Conservation (phyloP, 2,329 filamentous ascomycete genomes). For the Aureobasidium sp. region DNA sequence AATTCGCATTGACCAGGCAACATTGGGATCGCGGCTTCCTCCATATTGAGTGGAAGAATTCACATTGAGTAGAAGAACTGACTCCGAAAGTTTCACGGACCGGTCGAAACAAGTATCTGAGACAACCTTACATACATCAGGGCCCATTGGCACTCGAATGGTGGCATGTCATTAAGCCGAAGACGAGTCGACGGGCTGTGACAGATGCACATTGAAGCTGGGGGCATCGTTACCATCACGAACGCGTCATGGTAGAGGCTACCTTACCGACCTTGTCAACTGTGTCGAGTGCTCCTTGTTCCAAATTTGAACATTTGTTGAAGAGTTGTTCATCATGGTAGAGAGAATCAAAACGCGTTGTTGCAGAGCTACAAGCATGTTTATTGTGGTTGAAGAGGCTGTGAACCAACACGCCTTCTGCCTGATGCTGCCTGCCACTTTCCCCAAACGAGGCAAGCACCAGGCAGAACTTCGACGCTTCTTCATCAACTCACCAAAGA, state of each 20-base stretch:
- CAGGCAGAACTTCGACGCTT: not conserved
- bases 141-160: not conserved
- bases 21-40: not conserved
- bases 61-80: not conserved
- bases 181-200: not conserved
- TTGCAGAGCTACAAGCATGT: not conserved
- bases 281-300: no score
- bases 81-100: not conserved
- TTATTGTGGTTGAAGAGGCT: not conserved
- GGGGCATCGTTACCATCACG: not conserved
- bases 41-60: not conserved
- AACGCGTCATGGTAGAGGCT: not conserved
- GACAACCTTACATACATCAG: no score
- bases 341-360: no score
- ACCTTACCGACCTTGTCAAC: not conserved
- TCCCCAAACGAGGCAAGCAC: not conserved
- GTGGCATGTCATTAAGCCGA: not conserved
- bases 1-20: constrained; percentile 3
- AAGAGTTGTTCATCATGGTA: not conserved
- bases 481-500: not conserved
- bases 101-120: no score
- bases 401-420: not conserved
- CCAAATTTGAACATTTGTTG: no score
- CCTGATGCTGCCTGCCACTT: not conserved
- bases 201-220: not conserved